Conservation (phyloP, 495 filamentous ascomycete species). For the Daldinia childiae region DNA sequence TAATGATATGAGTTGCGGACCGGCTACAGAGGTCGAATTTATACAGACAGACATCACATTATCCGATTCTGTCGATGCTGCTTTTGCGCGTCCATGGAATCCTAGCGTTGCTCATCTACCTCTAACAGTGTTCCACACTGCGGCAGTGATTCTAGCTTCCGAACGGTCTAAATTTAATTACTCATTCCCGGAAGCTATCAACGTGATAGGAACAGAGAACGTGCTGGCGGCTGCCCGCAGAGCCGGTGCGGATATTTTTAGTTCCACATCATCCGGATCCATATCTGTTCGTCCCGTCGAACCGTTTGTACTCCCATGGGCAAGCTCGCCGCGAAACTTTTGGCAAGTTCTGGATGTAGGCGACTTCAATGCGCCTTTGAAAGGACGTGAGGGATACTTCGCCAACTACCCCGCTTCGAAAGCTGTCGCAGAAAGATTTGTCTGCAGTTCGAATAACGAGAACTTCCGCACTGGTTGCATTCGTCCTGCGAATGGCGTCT, state of each 20-base stretch:
- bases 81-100: conserved; percentile 53
- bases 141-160: conserved; percentile 56
- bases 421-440: conserved; percentile 60
- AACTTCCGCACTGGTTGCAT: conserved; percentile 65
- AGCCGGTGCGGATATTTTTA: conserved; percentile 61
- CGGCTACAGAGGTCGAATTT: conserved; percentile 49
- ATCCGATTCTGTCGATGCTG: conserved; percentile 43
- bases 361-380: conserved; percentile 56
- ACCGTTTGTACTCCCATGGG: conserved; percentile 63
- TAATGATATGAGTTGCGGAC: conserved; percentile 48
- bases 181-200: conserved; percentile 56
- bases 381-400: conserved; percentile 62
- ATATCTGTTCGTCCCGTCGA: conserved; percentile 58
- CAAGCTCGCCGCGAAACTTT: conserved; percentile 48
- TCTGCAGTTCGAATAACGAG: conserved; percentile 57
- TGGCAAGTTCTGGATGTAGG: conserved; percentile 58
- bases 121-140: conserved; percentile 58
- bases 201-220: conserved; percentile 68
- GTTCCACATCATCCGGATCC: conserved; percentile 68
- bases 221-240: conserved; percentile 62
- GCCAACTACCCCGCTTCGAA: conserved; percentile 68
- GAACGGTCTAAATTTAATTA: conserved; percentile 52
- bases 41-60: conserved; percentile 56
- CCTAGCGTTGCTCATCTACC: conserved; percentile 45
- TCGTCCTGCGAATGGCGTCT: conserved; percentile 67